Conservation (phyloP, 495 filamentous ascomycete genomes). For the Tuber aestivum region DNA sequence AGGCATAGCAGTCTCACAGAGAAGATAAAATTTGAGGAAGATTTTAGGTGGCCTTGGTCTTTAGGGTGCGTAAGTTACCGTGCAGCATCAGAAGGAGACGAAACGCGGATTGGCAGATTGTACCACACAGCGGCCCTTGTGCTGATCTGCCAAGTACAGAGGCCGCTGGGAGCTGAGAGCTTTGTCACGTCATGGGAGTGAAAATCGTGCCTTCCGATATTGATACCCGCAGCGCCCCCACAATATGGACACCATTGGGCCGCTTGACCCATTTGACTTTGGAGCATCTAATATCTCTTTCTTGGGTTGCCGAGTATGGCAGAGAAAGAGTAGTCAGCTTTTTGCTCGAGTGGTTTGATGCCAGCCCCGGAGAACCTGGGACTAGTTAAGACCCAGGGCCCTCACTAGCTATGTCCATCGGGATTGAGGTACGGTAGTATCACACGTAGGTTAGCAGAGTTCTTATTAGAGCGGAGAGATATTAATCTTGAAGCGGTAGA, state of each 20-base stretch:
- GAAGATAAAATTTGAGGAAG: not conserved
- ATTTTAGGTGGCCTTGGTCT: not conserved
- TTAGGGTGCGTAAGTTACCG: not conserved
- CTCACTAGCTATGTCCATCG: not conserved
- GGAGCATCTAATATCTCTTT: not conserved
- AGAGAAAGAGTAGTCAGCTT: not conserved
- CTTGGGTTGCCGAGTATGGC: not conserved
- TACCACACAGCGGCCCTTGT: too few relatives aligned
- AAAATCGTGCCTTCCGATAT: not conserved
- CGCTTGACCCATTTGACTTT: too few relatives aligned
- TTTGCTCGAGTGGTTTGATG: not conserved
- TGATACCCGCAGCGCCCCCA: not conserved
- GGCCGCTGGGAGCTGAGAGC: not conserved
- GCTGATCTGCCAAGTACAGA: too few relatives aligned
- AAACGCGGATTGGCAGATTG: too few relatives aligned
- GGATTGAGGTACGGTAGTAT: not conserved
- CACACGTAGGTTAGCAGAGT: too few relatives aligned
- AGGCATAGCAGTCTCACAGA: not conserved
- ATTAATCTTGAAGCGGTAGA: not conserved
- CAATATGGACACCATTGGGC: not conserved
- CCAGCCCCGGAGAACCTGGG: not conserved
- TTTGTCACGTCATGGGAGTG: not conserved
- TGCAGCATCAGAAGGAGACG: not conserved
- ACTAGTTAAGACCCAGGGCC: not conserved
- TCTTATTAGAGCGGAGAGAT: not conserved